Evolutionary conservation across 176 grass and related monocot genomes (phyloP).

Genomic region (Aegilops sharonensis): DNA sequence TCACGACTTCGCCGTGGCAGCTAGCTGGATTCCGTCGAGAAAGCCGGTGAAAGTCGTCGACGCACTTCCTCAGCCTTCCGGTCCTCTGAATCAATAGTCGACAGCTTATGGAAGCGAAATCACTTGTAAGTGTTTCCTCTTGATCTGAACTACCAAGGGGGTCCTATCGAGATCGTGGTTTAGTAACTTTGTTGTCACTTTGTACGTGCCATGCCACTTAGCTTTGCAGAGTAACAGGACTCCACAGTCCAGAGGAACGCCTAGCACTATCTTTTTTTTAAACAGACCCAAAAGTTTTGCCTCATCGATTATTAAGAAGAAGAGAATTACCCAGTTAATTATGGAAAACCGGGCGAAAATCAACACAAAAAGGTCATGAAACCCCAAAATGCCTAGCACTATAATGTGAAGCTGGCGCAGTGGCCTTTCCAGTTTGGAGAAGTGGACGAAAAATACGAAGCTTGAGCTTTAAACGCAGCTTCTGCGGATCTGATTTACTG

Average conservation of each 20-base stretch:
- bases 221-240: background rate
- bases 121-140: background rate
- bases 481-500: background rate
- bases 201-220: background rate
- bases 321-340: too few relatives aligned
- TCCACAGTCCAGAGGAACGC: background rate
- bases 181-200: background rate
- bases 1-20: slow-evolving; percentile 21
- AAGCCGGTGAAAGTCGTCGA: background rate
- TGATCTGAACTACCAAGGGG: background rate
- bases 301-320: too few relatives aligned
- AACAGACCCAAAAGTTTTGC: too few relatives aligned
- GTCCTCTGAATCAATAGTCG: background rate
- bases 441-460: background rate
- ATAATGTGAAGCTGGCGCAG: background rate
- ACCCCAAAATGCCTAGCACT: too few relatives aligned
- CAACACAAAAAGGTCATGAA: too few relatives aligned
- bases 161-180: background rate
- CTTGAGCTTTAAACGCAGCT: background rate
- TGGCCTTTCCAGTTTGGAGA: background rate
- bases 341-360: too few relatives aligned
- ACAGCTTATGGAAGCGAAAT: background rate
- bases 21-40: slow-evolving; percentile 9
- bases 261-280: too few relatives aligned
- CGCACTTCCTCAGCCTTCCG: background rate